These are phyloP conservation scores for Atkinsonella hypoxylon DNA, from an alignment of 2,329 filamentous ascomycete genomes.

Conservation along the genomic window DNA sequence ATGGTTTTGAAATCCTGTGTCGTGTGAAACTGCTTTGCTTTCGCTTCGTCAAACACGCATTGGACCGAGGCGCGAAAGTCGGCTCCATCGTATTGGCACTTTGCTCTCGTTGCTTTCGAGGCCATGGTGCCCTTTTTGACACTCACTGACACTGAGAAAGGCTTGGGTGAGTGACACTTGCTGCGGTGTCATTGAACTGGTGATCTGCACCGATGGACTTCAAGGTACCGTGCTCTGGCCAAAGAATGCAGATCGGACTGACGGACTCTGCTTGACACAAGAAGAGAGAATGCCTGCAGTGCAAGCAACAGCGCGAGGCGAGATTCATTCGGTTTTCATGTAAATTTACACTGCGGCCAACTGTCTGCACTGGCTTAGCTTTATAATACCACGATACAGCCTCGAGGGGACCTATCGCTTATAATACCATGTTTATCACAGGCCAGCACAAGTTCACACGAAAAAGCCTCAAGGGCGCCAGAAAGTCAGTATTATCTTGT, in stretches of 20 bases:
- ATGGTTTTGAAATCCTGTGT: conserved; percentile 10
- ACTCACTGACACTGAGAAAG: neutral
- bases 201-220: too few species aligned
- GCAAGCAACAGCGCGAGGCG: neutral
- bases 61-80: conserved; percentile 11
- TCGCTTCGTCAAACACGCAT: conserved; percentile 12
- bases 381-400: neutral
- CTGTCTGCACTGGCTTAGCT: neutral
- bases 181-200: too few species aligned
- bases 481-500: conserved; percentile 10
- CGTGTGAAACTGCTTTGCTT: neutral
- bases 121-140: neutral
- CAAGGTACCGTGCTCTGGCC: too few species aligned
- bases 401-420: too few species aligned
- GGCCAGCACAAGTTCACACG: neutral
- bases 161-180: too few species aligned
- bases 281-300: neutral
- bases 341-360: neutral
- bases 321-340: neutral
- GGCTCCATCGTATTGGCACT: conserved; percentile 5
- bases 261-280: neutral
- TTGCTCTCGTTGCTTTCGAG: neutral
- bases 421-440: neutral
- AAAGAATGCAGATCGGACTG: neutral
- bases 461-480: neutral